Evolutionary conservation across 2,329 filamentous ascomycete species (phyloP).

Genomic region (Cercospora zeae-maydis): DNA sequence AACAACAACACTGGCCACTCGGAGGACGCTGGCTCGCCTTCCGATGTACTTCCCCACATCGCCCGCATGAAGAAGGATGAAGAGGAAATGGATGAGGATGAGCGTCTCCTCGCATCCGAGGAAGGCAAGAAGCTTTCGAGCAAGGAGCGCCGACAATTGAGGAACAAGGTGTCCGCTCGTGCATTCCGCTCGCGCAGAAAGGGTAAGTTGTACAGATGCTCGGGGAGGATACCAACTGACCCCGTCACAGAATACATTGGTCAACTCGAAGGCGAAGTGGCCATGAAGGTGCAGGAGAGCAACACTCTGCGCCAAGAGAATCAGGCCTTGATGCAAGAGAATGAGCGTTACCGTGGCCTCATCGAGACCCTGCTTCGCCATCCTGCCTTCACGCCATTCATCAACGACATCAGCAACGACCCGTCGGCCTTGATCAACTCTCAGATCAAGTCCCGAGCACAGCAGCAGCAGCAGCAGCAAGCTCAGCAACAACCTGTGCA

Average conservation of each 20-base stretch:
- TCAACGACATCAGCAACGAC: conserved; percentile 43
- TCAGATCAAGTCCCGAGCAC: conserved; percentile 32
- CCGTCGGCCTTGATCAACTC: conserved; percentile 34
- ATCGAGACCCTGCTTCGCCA: conserved; percentile 64
- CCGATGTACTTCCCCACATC: conserved; percentile 59
- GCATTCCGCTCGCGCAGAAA: conserved; percentile 98
- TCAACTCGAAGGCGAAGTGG: conserved; percentile 83
- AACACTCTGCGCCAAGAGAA: conserved; percentile 79
- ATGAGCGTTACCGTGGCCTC: conserved; percentile 58
- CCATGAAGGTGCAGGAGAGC: conserved; percentile 61
- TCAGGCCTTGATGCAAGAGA: conserved; percentile 60
- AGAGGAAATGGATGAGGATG: conserved; percentile 98
- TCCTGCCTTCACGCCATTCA: conserved; percentile 47
- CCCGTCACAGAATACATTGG: conserved; percentile 79
- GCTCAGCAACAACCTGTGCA: conserved; percentile 21
- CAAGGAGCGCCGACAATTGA: conserved; percentile 93
- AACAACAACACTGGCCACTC: conserved; percentile 54
- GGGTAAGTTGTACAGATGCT: conserved; percentile 57
- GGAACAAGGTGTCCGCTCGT: conserved; percentile 97
- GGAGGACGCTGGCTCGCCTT: conserved; percentile 47
- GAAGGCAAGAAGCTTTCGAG: conserved; percentile 99
- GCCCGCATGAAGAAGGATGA: conserved; percentile 84
- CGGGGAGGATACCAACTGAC: conserved; percentile 48
- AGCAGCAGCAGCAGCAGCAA: conserved; percentile 25
- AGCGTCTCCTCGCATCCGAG: conserved; percentile 87